Conservation (phyloP, 2,329 filamentous ascomycete genomes). For the Colletotrichum somersetense region DNA sequence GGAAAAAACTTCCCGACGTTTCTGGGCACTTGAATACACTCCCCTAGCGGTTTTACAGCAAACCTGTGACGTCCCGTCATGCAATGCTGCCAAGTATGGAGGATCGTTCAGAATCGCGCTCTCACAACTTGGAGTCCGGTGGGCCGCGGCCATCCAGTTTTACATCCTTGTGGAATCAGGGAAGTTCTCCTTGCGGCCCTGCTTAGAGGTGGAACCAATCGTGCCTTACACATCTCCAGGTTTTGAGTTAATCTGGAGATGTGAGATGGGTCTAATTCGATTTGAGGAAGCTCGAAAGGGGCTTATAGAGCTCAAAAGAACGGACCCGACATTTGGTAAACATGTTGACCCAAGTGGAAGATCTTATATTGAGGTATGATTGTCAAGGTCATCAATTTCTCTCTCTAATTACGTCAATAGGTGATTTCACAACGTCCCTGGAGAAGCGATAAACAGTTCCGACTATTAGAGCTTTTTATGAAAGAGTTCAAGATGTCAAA, state of each 20-base stretch:
- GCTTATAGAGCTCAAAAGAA: not conserved
- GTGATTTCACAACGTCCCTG: not conserved
- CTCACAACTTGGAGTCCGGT: conserved; percentile 7
- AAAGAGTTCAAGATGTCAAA: not conserved
- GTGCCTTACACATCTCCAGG: conserved; percentile 22
- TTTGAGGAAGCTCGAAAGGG: not conserved
- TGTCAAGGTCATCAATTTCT: not conserved
- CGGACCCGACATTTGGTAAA: not conserved
- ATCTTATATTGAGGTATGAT: conserved; percentile 20
- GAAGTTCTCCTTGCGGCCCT: not conserved
- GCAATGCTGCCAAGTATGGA: not conserved
- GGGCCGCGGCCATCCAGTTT: not conserved
- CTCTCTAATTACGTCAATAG: accelerated
- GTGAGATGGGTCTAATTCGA: accelerated
- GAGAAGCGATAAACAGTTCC: accelerated
- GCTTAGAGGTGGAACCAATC: not conserved
- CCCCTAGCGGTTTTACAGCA: not conserved
- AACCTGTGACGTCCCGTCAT: conserved; percentile 1
- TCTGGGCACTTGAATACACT: conserved; percentile 30
- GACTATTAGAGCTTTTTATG: not conserved
- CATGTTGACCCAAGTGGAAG: not conserved
- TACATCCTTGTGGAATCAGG: not conserved
- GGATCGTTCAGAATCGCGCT: not conserved
- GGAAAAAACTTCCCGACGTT: not conserved
- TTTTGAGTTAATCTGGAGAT: conserved; percentile 18